Percentiles rank a stretch among this genome's conserved stretches.
phyloP scores from a whole-genome alignment of 495 filamentous ascomycete species.

The Aspergillus sparsus region DNA sequence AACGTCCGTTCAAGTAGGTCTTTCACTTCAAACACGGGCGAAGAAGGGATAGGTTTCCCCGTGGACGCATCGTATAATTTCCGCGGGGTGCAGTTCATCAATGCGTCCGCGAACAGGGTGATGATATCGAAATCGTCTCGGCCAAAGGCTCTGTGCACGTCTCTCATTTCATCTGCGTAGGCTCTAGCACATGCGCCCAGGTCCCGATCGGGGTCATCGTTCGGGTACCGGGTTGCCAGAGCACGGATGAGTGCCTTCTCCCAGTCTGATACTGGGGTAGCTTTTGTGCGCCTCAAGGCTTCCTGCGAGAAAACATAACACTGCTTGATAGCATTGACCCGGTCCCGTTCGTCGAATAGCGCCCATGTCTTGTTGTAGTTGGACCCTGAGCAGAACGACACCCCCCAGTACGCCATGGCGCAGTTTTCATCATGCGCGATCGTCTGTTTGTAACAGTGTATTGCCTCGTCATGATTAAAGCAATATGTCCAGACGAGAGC shows the following conservation, averaged over 20 bases:
- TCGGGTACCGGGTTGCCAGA: constrained; percentile 2
- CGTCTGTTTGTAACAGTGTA: constrained; percentile 34
- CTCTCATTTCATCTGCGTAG: constrained; percentile 61
- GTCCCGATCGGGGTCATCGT: background rate
- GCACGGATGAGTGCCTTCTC: constrained; percentile 9
- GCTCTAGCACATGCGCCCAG: constrained; percentile 17
- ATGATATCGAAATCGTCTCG: constrained; percentile 58
- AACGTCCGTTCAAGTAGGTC: constrained; percentile 55
- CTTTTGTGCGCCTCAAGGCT: background rate
- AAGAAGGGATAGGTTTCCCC: constrained; percentile 53
- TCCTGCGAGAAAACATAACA: constrained; percentile 1
- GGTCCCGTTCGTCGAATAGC: constrained; percentile 5
- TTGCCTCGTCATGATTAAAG: constrained; percentile 31
- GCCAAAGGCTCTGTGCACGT: constrained; percentile 50
- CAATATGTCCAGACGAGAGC: constrained; percentile 29
- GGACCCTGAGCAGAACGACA: constrained; percentile 63
- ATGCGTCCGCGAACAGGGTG: constrained; percentile 59
- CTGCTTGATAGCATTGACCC: background rate
- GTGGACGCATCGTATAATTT: constrained; percentile 61
- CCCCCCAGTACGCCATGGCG: constrained; percentile 66
- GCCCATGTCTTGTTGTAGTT: constrained; percentile 76
- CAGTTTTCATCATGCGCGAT: constrained; percentile 54
- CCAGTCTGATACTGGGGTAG: constrained; percentile 11
- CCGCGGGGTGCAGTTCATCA: constrained; percentile 68
- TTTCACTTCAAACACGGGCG: constrained; percentile 59